Evolutionary conservation across 2,329 filamentous ascomycete genomes (phyloP).

Genomic region (Alternaria tenuissima): DNA sequence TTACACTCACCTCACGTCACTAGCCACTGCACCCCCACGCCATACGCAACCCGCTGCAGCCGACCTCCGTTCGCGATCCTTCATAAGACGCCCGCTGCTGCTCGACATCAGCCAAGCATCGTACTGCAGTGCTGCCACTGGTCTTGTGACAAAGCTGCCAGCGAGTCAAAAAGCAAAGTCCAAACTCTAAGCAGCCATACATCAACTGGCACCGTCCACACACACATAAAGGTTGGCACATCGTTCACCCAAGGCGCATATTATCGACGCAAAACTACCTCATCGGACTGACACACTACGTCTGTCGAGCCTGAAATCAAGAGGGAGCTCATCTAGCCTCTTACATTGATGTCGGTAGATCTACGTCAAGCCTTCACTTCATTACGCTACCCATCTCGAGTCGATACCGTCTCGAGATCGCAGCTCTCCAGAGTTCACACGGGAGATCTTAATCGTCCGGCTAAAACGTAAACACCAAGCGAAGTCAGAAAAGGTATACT

Average conservation of each 20-base stretch:
- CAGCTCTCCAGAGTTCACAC: slow-evolving; percentile 65
- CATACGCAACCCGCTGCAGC: slow-evolving; percentile 37
- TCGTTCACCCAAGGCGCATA: slow-evolving; percentile 30
- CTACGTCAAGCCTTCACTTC: slow-evolving; percentile 62
- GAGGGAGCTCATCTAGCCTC: slow-evolving; percentile 41
- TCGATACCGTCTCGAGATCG: slow-evolving; percentile 64
- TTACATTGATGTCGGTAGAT: slow-evolving; percentile 67
- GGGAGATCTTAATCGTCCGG: slow-evolving; percentile 60
- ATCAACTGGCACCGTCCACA: slow-evolving; percentile 29
- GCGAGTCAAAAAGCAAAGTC: slow-evolving; percentile 38
- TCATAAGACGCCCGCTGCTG: slow-evolving; percentile 29
- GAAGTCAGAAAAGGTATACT: slow-evolving; percentile 48
- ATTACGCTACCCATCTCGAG: slow-evolving; percentile 64
- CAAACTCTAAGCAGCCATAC: slow-evolving; percentile 32
- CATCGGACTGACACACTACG: slow-evolving; percentile 25
- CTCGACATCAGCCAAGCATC: slow-evolving; percentile 38
- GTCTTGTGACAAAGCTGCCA: slow-evolving; percentile 43
- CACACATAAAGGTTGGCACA: slow-evolving; percentile 26
- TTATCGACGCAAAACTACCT: slow-evolving; percentile 30
- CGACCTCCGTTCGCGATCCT: slow-evolving; percentile 28
- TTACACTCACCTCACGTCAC: slow-evolving; percentile 33
- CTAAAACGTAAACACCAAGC: slow-evolving; percentile 48
- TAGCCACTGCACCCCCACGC: slow-evolving; percentile 39
- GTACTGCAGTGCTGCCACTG: slow-evolving; percentile 43
- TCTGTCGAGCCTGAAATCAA: slow-evolving; percentile 26